phyloP scores from a whole-genome alignment of 345 rosid genomes.

The Gossypium herbaceum region DNA sequence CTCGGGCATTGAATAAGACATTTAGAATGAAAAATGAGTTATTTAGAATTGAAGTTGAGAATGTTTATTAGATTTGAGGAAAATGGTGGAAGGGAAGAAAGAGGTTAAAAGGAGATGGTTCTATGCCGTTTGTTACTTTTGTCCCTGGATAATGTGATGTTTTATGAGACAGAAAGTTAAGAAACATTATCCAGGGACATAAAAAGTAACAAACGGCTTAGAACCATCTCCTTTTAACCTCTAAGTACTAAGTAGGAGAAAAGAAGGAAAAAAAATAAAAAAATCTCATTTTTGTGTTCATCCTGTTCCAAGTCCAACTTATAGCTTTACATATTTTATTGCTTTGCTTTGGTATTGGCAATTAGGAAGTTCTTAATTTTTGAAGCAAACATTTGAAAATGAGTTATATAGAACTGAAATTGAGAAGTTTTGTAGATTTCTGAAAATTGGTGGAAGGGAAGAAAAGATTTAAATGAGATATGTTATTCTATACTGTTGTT shows the following conservation, averaged over 20 bases:
- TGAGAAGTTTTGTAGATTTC: not conserved
- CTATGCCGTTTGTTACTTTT: not conserved
- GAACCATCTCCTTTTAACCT: too few species aligned
- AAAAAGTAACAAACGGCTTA: too few species aligned
- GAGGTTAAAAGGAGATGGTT: not conserved
- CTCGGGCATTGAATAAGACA: not conserved
- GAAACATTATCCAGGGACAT: not conserved
- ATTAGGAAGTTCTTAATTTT: not conserved
- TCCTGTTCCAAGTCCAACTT: not conserved
- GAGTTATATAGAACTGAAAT: not conserved
- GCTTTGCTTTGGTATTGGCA: not conserved
- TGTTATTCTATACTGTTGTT: not conserved
- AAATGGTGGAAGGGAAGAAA: not conserved
- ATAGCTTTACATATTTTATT: not conserved
- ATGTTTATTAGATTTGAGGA: not conserved
- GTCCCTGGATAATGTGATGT: not conserved
- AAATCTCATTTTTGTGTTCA: not conserved
- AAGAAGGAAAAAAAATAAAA: not conserved
- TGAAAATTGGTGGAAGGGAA: not conserved
- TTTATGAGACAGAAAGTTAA: not conserved
- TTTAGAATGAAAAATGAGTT: not conserved
- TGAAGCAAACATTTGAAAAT: not conserved
- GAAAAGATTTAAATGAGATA: not conserved
- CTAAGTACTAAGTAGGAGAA: not conserved
- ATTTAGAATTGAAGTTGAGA: not conserved